Percentiles rank a stretch among this genome's conserved stretches.
These are phyloP conservation scores for Hondaea fermentalgiana DNA, from an alignment of 108 stramenopile species.

Conservation along the genomic window DNA sequence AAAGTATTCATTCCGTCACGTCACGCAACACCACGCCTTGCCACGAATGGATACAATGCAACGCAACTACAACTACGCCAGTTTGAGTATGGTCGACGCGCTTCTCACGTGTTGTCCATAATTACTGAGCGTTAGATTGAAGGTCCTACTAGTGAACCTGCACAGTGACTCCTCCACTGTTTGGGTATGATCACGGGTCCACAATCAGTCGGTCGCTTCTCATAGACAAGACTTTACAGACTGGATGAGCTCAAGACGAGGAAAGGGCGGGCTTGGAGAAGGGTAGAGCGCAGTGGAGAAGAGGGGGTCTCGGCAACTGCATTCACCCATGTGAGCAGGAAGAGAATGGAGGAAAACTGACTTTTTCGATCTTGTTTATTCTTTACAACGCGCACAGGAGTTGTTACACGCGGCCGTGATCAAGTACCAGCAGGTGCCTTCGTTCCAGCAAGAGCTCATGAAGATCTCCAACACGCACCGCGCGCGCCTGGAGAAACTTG, in stretches of 20 bases:
- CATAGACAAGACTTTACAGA: not conserved
- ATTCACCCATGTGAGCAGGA: no score
- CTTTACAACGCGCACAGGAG: not conserved
- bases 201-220: not conserved
- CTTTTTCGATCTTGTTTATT: not conserved
- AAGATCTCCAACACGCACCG: constrained; percentile 21
- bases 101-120: not conserved
- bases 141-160: not conserved
- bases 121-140: not conserved
- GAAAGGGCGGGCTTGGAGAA: no score
- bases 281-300: no score
- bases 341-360: no score
- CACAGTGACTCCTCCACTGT: not conserved
- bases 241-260: not conserved
- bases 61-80: not conserved
- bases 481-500: not conserved
- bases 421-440: not conserved
- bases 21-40: no score
- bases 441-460: not conserved
- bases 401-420: constrained; percentile 7
- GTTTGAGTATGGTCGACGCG: not conserved
- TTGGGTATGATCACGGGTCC: not conserved
- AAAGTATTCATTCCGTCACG: no score
- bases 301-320: no score
- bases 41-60: not conserved